Conservation (phyloP, 176 grass and related monocot species). For the Alloteropsis semialata region DNA sequence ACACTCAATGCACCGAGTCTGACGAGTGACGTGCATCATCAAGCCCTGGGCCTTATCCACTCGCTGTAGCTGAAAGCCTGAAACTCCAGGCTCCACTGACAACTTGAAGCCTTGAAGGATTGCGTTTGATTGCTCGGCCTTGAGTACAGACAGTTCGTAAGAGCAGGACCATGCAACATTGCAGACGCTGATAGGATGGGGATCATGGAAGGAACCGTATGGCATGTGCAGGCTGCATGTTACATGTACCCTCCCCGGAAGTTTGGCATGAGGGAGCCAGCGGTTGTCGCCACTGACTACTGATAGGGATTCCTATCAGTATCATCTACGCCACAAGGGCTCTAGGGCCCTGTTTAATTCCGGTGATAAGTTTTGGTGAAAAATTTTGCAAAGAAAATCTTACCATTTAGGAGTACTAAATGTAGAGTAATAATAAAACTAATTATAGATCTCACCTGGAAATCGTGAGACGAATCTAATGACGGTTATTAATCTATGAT, state of each 20-base stretch:
- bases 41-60: neutral
- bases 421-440: too few relatives aligned
- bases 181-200: neutral
- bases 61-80: constrained; percentile 7
- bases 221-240: constrained; percentile 41
- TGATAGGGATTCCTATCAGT: constrained; percentile 14
- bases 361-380: too few relatives aligned
- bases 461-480: too few relatives aligned
- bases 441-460: too few relatives aligned
- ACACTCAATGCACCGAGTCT: neutral
- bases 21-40: neutral
- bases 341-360: too few relatives aligned
- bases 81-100: constrained; percentile 3
- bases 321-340: too few relatives aligned
- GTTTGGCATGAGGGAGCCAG: constrained; percentile 9
- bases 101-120: neutral
- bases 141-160: constrained; percentile 5
- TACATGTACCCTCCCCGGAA: constrained; percentile 29
- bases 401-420: too few relatives aligned
- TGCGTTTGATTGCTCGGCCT: constrained; percentile 16
- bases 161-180: constrained; percentile 4
- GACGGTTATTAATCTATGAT: too few relatives aligned
- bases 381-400: too few relatives aligned
- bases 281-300: neutral
- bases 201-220: neutral